A percentile compares a stretch with the other conserved stretches of the same genome.
These are phyloP conservation scores for Carex pumila DNA, from an alignment of 176 grass and related monocot species.

Conservation along the genomic window DNA sequence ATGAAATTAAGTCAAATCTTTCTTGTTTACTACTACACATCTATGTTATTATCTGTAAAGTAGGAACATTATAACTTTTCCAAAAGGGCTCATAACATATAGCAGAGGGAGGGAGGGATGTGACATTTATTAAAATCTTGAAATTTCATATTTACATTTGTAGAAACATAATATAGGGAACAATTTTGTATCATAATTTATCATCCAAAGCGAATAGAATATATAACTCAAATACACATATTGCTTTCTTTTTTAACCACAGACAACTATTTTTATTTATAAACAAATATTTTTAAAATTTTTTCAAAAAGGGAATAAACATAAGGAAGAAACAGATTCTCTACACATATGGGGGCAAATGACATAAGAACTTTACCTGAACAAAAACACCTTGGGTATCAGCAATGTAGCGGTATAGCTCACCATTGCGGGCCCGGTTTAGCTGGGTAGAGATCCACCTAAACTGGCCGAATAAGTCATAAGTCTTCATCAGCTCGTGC, in stretches of 20 bases:
- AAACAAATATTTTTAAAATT: background rate
- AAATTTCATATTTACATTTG: background rate
- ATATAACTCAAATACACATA: background rate
- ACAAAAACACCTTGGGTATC: constrained; percentile 87
- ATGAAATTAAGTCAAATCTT: background rate
- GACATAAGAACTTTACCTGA: constrained; percentile 39
- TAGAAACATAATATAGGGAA: background rate
- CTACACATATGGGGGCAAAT: background rate
- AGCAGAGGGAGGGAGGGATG: background rate
- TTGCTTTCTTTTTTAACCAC: background rate
- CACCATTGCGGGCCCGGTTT: constrained; percentile 70
- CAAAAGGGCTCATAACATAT: background rate
- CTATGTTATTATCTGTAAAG: background rate
- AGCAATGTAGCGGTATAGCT: constrained; percentile 90
- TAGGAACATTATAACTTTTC: background rate
- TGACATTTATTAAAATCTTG: background rate
- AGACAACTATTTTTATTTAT: background rate
- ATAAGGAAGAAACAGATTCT: background rate
- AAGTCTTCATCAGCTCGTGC: constrained; percentile 60
- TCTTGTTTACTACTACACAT: background rate
- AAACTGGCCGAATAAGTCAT: constrained; percentile 80
- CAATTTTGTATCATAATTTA: background rate
- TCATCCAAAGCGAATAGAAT: background rate
- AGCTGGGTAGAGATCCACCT: constrained; percentile 89
- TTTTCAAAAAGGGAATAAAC: background rate